Conservation (phyloP, 1,284 basidiomycete genomes). For the Cryptococcus deneoformans region DNA sequence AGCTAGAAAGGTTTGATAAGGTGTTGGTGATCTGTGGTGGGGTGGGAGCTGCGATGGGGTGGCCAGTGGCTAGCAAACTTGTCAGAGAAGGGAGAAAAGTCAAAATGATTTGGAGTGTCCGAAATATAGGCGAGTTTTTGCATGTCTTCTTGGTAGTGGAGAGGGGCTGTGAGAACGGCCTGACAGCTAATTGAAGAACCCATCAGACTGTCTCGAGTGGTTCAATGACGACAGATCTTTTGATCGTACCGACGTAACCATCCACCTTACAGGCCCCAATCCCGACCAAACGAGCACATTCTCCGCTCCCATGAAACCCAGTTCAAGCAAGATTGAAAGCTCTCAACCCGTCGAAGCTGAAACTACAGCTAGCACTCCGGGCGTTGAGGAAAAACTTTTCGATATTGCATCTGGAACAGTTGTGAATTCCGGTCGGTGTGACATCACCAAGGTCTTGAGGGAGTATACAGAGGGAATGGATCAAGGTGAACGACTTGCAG, state of each 20-base stretch:
- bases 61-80: conserved; percentile 1
- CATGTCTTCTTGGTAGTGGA: neutral
- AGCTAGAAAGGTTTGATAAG: conserved; percentile 1
- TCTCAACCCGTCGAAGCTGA: neutral
- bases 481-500: neutral
- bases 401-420: too few relatives aligned
- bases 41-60: conserved; percentile 2
- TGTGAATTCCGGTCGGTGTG: neutral
- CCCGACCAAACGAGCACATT: too few relatives aligned
- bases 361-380: neutral
- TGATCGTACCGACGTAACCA: neutral
- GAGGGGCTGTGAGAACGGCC: neutral
- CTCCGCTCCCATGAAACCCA: neutral
- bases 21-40: conserved; percentile 5
- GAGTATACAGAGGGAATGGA: neutral
- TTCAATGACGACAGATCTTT: neutral
- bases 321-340: neutral
- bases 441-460: neutral
- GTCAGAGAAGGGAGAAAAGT: neutral
- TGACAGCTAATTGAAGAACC: neutral
- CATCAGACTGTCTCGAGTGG: conserved; percentile 2
- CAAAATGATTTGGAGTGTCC: conserved; percentile 4
- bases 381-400: too few relatives aligned
- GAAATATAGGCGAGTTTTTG: neutral
- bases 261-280: conserved; percentile 1